Evolutionary conservation across 108 stramenopile genomes (phyloP).

Genomic region (Seminavis robusta): DNA sequence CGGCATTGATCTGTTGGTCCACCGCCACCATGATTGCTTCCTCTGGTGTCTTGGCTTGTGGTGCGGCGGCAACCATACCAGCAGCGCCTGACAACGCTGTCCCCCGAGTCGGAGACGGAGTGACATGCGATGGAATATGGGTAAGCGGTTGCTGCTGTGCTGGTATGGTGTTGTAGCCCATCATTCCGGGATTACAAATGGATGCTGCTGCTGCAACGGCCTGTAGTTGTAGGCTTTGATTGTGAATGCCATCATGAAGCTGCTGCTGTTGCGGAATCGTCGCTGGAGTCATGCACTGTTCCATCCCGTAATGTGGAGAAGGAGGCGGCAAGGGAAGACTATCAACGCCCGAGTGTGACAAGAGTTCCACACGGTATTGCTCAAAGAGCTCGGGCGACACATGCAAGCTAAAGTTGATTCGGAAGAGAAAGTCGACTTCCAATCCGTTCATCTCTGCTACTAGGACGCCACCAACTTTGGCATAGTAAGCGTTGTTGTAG

Average conservation of each 20-base stretch:
- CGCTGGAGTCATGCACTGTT: no score
- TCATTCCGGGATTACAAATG: not conserved
- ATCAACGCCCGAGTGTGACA: no score
- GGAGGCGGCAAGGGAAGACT: no score
- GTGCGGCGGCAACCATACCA: not conserved
- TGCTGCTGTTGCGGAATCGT: no score
- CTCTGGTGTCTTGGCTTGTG: no score
- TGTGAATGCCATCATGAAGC: no score
- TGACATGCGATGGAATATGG: not conserved
- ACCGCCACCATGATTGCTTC: not conserved
- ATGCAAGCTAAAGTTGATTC: constrained; percentile 93
- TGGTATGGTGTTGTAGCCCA: not conserved
- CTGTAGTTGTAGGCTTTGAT: no score
- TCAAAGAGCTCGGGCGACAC: constrained; percentile 83
- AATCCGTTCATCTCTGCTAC: constrained; percentile 90
- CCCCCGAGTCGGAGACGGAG: not conserved
- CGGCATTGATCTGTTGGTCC: not conserved
- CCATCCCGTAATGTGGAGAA: no score
- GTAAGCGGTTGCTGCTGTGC: not conserved
- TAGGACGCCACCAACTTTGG: constrained; percentile 90
- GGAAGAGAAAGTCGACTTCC: constrained; percentile 94
- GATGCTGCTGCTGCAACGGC: no score
- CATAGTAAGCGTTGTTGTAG: constrained; percentile 98
- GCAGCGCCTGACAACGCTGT: not conserved
- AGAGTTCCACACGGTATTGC: constrained; percentile 79